These are phyloP conservation scores for Scopulariopsis brevicaulis DNA, from an alignment of 2,329 filamentous ascomycete species.

Conservation along the genomic window DNA sequence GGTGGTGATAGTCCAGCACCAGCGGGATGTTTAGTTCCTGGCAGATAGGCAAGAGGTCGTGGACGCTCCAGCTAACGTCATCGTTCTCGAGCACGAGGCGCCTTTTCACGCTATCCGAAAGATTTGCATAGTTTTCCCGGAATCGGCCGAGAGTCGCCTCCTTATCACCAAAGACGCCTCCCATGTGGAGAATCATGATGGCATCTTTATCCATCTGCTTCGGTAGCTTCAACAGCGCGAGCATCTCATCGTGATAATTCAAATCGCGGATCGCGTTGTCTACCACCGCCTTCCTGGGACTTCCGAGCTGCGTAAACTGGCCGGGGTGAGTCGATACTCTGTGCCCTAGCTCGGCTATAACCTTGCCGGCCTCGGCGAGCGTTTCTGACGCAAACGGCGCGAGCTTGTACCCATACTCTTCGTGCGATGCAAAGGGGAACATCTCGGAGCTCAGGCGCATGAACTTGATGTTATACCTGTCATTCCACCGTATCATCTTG, in stretches of 20 bases:
- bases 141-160: slow-evolving; percentile 67
- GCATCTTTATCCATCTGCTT: slow-evolving; percentile 73
- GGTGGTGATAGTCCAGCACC: slow-evolving; percentile 88
- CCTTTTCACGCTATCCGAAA: slow-evolving; percentile 62
- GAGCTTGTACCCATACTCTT: slow-evolving; percentile 75
- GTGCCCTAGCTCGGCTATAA: slow-evolving; percentile 70
- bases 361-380: slow-evolving; percentile 63
- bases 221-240: slow-evolving; percentile 65
- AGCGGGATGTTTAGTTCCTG: slow-evolving; percentile 90
- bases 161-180: slow-evolving; percentile 84
- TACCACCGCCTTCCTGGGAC: slow-evolving; percentile 68
- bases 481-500: slow-evolving; percentile 87
- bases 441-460: slow-evolving; percentile 89
- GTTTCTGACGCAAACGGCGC: slow-evolving; percentile 71
- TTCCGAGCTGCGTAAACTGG: slow-evolving; percentile 86
- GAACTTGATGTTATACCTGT: slow-evolving; percentile 84
- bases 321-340: slow-evolving; percentile 85
- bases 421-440: slow-evolving; percentile 92
- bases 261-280: slow-evolving; percentile 68
- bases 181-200: slow-evolving; percentile 91
- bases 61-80: slow-evolving; percentile 85
- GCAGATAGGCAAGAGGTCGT: slow-evolving; percentile 80
- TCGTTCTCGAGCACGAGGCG: slow-evolving; percentile 88
- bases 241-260: slow-evolving; percentile 78
- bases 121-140: slow-evolving; percentile 55